Evolutionary conservation across 2,329 filamentous ascomycete genomes (phyloP).

Genomic region (Coniochaeta sp.): DNA sequence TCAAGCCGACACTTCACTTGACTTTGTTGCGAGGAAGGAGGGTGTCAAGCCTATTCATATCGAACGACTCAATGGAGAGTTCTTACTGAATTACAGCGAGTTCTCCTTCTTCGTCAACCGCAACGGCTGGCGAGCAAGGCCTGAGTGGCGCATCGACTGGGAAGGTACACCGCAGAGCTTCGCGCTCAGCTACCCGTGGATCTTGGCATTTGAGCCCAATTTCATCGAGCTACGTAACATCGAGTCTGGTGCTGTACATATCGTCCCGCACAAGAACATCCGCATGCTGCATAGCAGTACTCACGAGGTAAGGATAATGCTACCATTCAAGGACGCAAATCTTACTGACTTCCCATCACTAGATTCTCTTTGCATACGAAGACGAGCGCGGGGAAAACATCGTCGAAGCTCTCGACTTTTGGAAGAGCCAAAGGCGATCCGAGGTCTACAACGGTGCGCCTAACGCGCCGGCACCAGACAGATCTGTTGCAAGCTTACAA

Average conservation of each 20-base stretch:
- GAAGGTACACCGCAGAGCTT: constrained; percentile 89
- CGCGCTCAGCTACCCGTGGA: constrained; percentile 93
- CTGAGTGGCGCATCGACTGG: constrained; percentile 97
- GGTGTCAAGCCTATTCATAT: constrained; percentile 94
- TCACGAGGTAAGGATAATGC: constrained; percentile 64
- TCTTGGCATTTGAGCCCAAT: constrained; percentile 91
- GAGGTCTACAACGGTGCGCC: constrained; percentile 7
- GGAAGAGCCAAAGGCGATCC: constrained; percentile 59
- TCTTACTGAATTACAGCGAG: constrained; percentile 95
- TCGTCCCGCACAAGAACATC: constrained; percentile 93
- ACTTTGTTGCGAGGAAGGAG: constrained; percentile 92
- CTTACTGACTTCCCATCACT: constrained; percentile 7
- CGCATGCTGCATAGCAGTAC: constrained; percentile 96
- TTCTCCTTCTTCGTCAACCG: constrained; percentile 99
- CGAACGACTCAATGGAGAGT: constrained; percentile 92
- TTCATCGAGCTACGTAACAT: constrained; percentile 97
- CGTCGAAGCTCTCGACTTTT: constrained; percentile 93
- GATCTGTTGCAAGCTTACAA: background rate
- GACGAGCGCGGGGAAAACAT: constrained; percentile 91
- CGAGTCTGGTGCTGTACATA: constrained; percentile 89
- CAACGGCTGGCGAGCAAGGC: constrained; percentile 92
- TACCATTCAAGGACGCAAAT: constrained; percentile 6
- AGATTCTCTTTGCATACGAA: constrained; percentile 98
- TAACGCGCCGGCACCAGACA: background rate
- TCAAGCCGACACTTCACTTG: constrained; percentile 93